These are phyloP conservation scores for Chrysoporthe puriensis DNA, from an alignment of 2,329 filamentous ascomycete genomes.

Conservation along the genomic window DNA sequence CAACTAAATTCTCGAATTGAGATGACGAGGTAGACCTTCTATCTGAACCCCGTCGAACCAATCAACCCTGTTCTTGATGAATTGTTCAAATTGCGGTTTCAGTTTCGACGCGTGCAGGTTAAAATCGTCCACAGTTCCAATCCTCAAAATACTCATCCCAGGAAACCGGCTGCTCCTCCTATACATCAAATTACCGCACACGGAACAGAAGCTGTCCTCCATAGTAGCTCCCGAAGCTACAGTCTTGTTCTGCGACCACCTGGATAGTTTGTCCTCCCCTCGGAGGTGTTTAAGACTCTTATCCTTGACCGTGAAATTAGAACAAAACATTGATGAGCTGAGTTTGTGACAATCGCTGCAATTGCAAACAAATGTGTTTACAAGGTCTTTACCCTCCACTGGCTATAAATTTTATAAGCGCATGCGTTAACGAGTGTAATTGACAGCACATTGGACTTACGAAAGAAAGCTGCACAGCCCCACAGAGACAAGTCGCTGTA, in stretches of 20 bases:
- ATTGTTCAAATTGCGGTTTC: slow-evolving; percentile 57
- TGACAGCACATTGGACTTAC: slow-evolving; percentile 40
- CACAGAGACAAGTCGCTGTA: slow-evolving; percentile 63
- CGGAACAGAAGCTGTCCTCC: slow-evolving; percentile 64
- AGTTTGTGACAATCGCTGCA: slow-evolving; percentile 66
- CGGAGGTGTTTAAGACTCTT: slow-evolving; percentile 51
- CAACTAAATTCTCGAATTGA: too few species aligned
- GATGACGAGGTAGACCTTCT: too few species aligned
- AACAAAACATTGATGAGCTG: slow-evolving; percentile 64
- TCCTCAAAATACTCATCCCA: slow-evolving; percentile 51
- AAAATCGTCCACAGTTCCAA: slow-evolving; percentile 68
- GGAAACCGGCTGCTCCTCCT: slow-evolving; percentile 50
- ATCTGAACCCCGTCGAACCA: slow-evolving; percentile 44
- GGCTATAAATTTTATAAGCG: slow-evolving; percentile 39
- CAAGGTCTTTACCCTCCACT: slow-evolving; percentile 47
- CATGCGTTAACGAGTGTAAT: too few species aligned
- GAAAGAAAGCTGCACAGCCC: slow-evolving; percentile 57
- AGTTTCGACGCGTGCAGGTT: slow-evolving; percentile 59
- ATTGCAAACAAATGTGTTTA: slow-evolving; percentile 60
- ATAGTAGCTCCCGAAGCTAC: slow-evolving; percentile 53
- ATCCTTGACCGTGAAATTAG: slow-evolving; percentile 58
- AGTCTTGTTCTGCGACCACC: slow-evolving; percentile 51
- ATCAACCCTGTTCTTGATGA: slow-evolving; percentile 51
- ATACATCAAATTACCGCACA: slow-evolving; percentile 66
- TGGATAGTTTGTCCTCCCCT: slow-evolving; percentile 53